A percentile compares a stretch with the other conserved stretches of the same genome.
Conservation (phyloP, 2,329 filamentous ascomycete species). For the Talaromyces sp. region DNA sequence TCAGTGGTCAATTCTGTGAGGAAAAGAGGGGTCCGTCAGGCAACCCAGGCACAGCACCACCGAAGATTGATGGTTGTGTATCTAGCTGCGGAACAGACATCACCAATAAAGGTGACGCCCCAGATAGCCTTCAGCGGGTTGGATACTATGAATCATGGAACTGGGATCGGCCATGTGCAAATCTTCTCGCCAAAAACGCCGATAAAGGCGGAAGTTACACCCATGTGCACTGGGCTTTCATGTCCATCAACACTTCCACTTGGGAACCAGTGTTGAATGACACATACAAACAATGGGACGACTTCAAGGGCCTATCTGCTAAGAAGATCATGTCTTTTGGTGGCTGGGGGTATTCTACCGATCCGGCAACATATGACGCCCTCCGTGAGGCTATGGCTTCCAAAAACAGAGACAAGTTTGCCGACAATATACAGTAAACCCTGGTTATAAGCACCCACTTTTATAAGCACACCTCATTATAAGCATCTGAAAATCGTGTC, state of each 20-base stretch:
- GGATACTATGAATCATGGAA: slow-evolving; percentile 30
- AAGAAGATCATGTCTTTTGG: slow-evolving; percentile 41
- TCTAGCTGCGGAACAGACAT: slow-evolving; percentile 38
- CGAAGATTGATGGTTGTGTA: slow-evolving; percentile 33
- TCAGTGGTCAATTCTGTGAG: slow-evolving; percentile 37
- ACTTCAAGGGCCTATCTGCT: slow-evolving; percentile 23
- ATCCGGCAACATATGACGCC: slow-evolving; percentile 31
- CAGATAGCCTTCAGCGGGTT: slow-evolving; percentile 3
- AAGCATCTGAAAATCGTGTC: too few relatives aligned
- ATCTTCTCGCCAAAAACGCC: slow-evolving; percentile 10
- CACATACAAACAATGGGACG: slow-evolving; percentile 22
- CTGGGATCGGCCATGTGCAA: slow-evolving; percentile 23
- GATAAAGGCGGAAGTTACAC: background rate
- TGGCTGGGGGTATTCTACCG: slow-evolving; percentile 41
- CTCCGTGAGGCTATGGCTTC: slow-evolving; percentile 31
- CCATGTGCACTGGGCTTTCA: slow-evolving; percentile 31
- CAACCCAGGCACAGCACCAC: slow-evolving; percentile 29
- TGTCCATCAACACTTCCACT: slow-evolving; percentile 20
- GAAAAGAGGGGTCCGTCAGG: slow-evolving; percentile 17
- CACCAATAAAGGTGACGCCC: slow-evolving; percentile 13
- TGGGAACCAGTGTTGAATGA: slow-evolving; percentile 23
- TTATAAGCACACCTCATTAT: too few relatives aligned
- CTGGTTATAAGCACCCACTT: too few relatives aligned
- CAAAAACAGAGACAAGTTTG: slow-evolving; percentile 35
- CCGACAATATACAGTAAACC: slow-evolving; percentile 32